Evolutionary conservation across 2,329 filamentous ascomycete genomes (phyloP).

Genomic region (Pseudonectria buxi): DNA sequence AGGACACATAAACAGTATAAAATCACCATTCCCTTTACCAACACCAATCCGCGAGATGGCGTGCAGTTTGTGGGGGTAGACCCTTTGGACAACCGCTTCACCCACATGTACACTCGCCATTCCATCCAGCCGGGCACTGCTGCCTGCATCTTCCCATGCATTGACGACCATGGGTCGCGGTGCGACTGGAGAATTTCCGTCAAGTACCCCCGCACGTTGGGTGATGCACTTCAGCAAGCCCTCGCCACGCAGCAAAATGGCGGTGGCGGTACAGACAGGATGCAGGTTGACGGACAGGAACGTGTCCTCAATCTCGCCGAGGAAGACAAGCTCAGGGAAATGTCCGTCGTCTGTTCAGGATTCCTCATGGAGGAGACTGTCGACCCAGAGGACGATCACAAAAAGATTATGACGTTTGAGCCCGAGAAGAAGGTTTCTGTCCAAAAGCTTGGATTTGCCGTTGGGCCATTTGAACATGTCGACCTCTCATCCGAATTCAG

Average conservation of each 20-base stretch:
- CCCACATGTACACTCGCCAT: conserved; percentile 85
- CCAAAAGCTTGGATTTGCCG: conserved; percentile 85
- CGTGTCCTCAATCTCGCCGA: conserved; percentile 47
- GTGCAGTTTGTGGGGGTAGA: conserved; percentile 87
- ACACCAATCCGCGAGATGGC: conserved; percentile 72
- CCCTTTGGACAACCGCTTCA: conserved; percentile 72
- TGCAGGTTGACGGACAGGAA: conserved; percentile 36
- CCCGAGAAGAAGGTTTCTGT: conserved; percentile 69
- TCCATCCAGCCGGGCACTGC: conserved; percentile 70
- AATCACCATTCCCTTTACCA: conserved; percentile 66
- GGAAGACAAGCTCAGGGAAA: conserved; percentile 81
- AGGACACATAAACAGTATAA: conserved; percentile 40
- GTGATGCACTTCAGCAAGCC: conserved; percentile 59
- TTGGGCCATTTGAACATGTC: conserved; percentile 91
- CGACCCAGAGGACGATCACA: conserved; percentile 68
- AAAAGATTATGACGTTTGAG: conserved; percentile 83
- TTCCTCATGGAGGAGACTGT: conserved; percentile 77
- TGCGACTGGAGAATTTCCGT: conserved; percentile 86
- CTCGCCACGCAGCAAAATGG: conserved; percentile 35
- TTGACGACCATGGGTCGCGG: conserved; percentile 76
- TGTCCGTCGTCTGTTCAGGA: conserved; percentile 86
- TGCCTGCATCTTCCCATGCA: conserved; percentile 84
- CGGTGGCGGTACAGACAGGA: conserved; percentile 28
- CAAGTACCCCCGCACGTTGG: conserved; percentile 77
- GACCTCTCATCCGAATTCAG: conserved; percentile 80